Evolutionary conservation across 495 filamentous ascomycete species (phyloP).

Genomic region (Cryomyces minteri): DNA sequence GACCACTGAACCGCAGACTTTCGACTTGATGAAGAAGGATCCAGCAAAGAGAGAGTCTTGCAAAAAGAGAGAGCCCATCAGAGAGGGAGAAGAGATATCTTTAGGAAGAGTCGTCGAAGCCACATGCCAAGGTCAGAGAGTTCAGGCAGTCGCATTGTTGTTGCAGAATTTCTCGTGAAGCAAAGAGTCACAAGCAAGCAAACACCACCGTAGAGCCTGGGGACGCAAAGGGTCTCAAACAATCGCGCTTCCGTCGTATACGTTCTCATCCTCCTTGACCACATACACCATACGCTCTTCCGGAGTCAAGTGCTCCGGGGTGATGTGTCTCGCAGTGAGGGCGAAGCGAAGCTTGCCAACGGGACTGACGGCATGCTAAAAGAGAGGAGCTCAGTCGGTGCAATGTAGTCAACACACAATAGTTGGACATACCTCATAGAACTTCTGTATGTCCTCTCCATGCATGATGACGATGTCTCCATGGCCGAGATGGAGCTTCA

Average conservation of each 20-base stretch:
- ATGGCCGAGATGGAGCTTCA: slow-evolving; percentile 37
- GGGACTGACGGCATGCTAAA: slow-evolving; percentile 42
- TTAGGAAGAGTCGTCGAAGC: no score
- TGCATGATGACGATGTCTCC: slow-evolving; percentile 78
- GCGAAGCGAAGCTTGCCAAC: slow-evolving; percentile 45
- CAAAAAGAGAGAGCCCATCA: no score
- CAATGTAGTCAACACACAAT: neutral
- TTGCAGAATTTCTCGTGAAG: no score
- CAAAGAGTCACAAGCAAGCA: no score
- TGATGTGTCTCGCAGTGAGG: slow-evolving; percentile 26
- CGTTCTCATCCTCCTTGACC: neutral
- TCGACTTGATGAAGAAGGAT: no score
- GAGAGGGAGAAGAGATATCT: no score
- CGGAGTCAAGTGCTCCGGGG: slow-evolving; percentile 1
- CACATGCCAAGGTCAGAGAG: no score
- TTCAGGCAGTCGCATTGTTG: no score
- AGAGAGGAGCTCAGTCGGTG: neutral
- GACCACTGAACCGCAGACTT: no score
- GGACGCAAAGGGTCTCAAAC: no score
- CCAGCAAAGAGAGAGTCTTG: no score
- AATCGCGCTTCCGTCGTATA: neutral
- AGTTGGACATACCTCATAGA: slow-evolving; percentile 42
- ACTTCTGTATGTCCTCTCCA: slow-evolving; percentile 48
- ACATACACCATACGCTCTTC: neutral
- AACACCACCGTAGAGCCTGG: no score